phyloP scores from a whole-genome alignment of 106 monocot genomes.

The Ottelia alismoides region DNA sequence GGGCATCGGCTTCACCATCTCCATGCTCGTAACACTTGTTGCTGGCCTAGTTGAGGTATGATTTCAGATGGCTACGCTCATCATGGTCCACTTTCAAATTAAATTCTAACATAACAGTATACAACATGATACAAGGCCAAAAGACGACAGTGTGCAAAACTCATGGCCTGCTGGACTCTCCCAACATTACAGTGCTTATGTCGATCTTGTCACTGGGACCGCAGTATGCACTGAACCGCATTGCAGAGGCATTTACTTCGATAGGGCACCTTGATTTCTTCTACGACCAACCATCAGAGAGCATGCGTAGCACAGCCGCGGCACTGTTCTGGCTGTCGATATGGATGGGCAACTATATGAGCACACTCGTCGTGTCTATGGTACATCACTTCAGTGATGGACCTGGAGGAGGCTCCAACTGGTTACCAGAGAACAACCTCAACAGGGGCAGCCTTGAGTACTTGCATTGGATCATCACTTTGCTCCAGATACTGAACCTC shows the following conservation, averaged over 20 bases:
- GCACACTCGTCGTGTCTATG: slow-evolving; percentile 38
- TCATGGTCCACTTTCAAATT: too few relatives aligned
- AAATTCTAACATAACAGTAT: too few relatives aligned
- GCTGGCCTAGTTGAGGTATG: slow-evolving; percentile 43
- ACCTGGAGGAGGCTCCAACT: slow-evolving; percentile 25
- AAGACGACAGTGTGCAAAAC: slow-evolving; percentile 18
- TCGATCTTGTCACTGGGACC: slow-evolving; percentile 77
- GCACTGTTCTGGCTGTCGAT: slow-evolving; percentile 73
- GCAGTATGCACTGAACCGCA: slow-evolving; percentile 69
- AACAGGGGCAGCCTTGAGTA: slow-evolving; percentile 61
- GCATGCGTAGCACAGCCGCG: slow-evolving; percentile 76
- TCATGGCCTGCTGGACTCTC: slow-evolving; percentile 16
- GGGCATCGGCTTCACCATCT: slow-evolving; percentile 54
- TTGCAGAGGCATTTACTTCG: slow-evolving; percentile 63
- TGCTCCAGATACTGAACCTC: slow-evolving; percentile 41
- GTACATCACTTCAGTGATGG: slow-evolving; percentile 46
- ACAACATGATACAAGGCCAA: too few relatives aligned
- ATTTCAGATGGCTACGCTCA: background rate
- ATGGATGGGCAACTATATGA: slow-evolving; percentile 56
- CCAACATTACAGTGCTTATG: slow-evolving; percentile 16
- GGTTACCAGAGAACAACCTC: slow-evolving; percentile 66
- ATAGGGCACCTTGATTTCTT: slow-evolving; percentile 83
- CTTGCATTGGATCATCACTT: slow-evolving; percentile 63
- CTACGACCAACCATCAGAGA: slow-evolving; percentile 90
- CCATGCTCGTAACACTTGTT: slow-evolving; percentile 34